These are phyloP conservation scores for Yamadazyma pseudoaaseri DNA, from an alignment of 1,139 yeast genomes.

Conservation along the genomic window DNA sequence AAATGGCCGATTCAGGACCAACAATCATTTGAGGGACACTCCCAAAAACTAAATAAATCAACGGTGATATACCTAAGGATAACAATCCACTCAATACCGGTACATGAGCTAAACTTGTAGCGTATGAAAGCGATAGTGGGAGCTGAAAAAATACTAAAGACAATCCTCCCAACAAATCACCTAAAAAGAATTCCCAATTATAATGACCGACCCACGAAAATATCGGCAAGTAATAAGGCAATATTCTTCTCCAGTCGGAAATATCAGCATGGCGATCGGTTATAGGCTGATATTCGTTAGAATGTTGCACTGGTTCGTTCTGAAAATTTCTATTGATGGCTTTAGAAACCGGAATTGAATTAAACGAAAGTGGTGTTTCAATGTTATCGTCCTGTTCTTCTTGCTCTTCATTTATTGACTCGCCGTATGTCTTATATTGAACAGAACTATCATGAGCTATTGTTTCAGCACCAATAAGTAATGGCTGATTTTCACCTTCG, in stretches of 20 bases:
- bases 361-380: not conserved
- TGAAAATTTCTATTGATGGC: not conserved
- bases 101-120: conserved; percentile 86
- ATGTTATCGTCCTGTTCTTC: not conserved
- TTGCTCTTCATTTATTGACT: not conserved
- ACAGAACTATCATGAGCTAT: conserved; percentile 1
- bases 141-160: conserved; percentile 90
- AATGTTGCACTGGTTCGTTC: not conserved
- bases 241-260: conserved; percentile 24
- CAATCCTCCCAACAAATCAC: conserved; percentile 83
- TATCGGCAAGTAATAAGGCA: conserved; percentile 80
- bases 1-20: conserved; percentile 95
- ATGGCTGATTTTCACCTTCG: conserved; percentile 16
- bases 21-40: conserved; percentile 96
- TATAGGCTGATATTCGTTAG: conserved; percentile 24
- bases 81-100: conserved; percentile 85
- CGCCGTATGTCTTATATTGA: not conserved
- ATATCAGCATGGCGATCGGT: conserved; percentile 20
- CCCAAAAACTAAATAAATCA: conserved; percentile 79
- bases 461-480: conserved; percentile 9
- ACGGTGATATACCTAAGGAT: conserved; percentile 80
- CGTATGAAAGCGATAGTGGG: conserved; percentile 85
- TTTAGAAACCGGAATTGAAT: not conserved
- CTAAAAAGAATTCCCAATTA: conserved; percentile 48
- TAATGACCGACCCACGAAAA: conserved; percentile 77